phyloP scores from a whole-genome alignment of 768 basidiomycete species.

The Leccinum variicolor region DNA sequence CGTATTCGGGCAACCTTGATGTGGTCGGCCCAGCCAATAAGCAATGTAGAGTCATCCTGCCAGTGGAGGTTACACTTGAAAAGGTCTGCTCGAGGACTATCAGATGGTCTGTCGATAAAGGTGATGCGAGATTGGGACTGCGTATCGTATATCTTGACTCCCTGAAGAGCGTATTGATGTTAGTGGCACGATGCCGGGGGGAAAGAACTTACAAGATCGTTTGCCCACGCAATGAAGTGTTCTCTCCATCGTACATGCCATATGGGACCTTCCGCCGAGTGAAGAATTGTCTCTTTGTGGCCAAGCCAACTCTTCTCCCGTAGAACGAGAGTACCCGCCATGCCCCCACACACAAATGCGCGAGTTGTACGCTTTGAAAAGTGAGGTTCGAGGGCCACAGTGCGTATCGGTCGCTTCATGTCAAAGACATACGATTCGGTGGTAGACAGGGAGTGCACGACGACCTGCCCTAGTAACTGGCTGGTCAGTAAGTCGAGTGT shows the following conservation, averaged over 20 bases:
- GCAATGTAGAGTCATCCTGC: slow-evolving; percentile 88
- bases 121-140: slow-evolving; percentile 73
- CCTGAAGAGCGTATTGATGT: slow-evolving; percentile 42
- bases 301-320: slow-evolving; percentile 97
- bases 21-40: slow-evolving; percentile 91
- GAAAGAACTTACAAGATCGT: slow-evolving; percentile 65
- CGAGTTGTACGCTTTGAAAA: slow-evolving; percentile 77
- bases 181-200: neutral
- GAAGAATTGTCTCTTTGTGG: slow-evolving; percentile 82
- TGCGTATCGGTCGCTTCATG: slow-evolving; percentile 88
- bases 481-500: slow-evolving; percentile 46
- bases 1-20: slow-evolving; percentile 88
- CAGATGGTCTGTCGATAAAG: slow-evolving; percentile 76
- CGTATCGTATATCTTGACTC: slow-evolving; percentile 92
- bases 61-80: slow-evolving; percentile 92
- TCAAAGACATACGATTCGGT: slow-evolving; percentile 84
- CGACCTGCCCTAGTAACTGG: slow-evolving; percentile 72
- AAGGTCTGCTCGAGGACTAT: slow-evolving; percentile 88
- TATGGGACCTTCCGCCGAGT: slow-evolving; percentile 88
- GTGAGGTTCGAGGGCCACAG: slow-evolving; percentile 85
- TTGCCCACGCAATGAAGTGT: slow-evolving; percentile 92
- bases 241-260: slow-evolving; percentile 90
- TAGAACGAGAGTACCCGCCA: slow-evolving; percentile 82
- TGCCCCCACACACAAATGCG: slow-evolving; percentile 86
- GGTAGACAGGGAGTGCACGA: slow-evolving; percentile 77